A percentile compares a stretch with the other conserved stretches of the same genome.
Evolutionary conservation across 2,329 filamentous ascomycete genomes (phyloP).

Genomic region (Scedosporium aurantiacum): DNA sequence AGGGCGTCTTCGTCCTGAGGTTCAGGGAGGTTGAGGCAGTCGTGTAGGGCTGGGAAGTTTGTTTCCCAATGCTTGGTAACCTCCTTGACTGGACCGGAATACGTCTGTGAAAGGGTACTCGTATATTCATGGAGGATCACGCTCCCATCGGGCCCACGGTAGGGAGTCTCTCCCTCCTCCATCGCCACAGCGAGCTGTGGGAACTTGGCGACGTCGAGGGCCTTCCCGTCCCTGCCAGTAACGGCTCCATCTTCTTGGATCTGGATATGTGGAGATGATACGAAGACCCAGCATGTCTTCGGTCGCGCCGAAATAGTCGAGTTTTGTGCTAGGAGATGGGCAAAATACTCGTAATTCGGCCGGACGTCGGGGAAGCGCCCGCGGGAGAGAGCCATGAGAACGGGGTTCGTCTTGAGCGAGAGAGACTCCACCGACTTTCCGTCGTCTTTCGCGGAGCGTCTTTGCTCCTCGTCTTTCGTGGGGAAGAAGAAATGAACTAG

Average conservation of each 20-base stretch:
- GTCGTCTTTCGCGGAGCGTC: constrained; percentile 28
- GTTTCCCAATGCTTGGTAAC: constrained; percentile 46
- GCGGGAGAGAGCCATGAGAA: constrained; percentile 50
- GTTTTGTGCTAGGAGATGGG: constrained; percentile 42
- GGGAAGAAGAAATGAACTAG: constrained; percentile 51
- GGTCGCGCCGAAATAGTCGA: constrained; percentile 41
- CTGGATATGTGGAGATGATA: constrained; percentile 40
- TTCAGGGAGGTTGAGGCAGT: constrained; percentile 34
- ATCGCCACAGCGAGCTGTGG: constrained; percentile 46
- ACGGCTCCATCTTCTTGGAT: constrained; percentile 36
- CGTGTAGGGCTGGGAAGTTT: constrained; percentile 44
- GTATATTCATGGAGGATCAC: constrained; percentile 50
- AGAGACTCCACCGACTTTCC: constrained; percentile 26
- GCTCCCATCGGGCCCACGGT: constrained; percentile 35
- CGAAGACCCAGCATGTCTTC: constrained; percentile 48
- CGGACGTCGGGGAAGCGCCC: constrained; percentile 44
- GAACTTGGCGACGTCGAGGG: constrained; percentile 35
- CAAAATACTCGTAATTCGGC: constrained; percentile 53
- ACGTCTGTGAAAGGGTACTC: constrained; percentile 39
- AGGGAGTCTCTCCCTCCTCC: constrained; percentile 39
- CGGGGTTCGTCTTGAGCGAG: constrained; percentile 54
- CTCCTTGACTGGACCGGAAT: constrained; percentile 43
- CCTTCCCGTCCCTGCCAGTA: constrained; percentile 30
- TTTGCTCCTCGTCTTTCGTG: constrained; percentile 41
- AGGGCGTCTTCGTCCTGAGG: constrained; percentile 40